Conservation (phyloP, 2,329 filamentous ascomycete genomes). For the Trichoderma sp. region DNA sequence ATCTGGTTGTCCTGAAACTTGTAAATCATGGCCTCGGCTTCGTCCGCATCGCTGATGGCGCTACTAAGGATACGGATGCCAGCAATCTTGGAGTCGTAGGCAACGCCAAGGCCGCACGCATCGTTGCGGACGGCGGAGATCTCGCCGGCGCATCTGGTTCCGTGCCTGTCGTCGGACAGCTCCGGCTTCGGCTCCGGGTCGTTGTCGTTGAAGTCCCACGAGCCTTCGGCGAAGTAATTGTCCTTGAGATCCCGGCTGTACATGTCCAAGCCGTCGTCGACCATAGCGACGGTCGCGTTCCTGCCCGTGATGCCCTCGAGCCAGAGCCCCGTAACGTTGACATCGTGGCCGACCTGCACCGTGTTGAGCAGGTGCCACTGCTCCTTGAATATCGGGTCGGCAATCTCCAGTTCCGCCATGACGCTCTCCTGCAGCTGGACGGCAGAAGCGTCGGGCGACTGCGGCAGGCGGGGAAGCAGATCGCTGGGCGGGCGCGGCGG, state of each 20-base stretch:
- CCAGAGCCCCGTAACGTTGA: conserved; percentile 97
- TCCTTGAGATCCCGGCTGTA: conserved; percentile 87
- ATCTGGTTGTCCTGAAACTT: conserved; percentile 90
- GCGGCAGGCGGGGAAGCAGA: conserved; percentile 30
- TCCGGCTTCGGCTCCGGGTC: conserved; percentile 75
- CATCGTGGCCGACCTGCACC: conserved; percentile 78
- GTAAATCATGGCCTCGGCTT: conserved; percentile 91
- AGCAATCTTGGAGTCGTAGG: conserved; percentile 86
- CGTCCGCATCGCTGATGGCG: conserved; percentile 86
- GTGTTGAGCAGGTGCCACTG: conserved; percentile 97
- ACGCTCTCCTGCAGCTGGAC: conserved; percentile 62
- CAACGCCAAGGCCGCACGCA: conserved; percentile 92
- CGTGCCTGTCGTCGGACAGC: conserved; percentile 84
- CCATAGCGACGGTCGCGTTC: conserved; percentile 86
- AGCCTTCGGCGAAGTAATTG: conserved; percentile 92
- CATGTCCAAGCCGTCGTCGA: conserved; percentile 96
- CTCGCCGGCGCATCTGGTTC: conserved; percentile 92
- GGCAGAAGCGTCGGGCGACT: conserved; percentile 44
- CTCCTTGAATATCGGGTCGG: conserved; percentile 86
- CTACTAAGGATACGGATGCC: conserved; percentile 92
- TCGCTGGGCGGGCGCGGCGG: conserved; percentile 44
- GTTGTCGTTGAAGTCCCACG: conserved; percentile 94
- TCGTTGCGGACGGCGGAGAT: conserved; percentile 90
- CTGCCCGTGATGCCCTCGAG: conserved; percentile 85
- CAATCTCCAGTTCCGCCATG: conserved; percentile 69